Percentiles rank a stretch among this genome's conserved stretches.
These are phyloP conservation scores for Rosa persica DNA, from an alignment of 306 rosid species.

Conservation along the genomic window DNA sequence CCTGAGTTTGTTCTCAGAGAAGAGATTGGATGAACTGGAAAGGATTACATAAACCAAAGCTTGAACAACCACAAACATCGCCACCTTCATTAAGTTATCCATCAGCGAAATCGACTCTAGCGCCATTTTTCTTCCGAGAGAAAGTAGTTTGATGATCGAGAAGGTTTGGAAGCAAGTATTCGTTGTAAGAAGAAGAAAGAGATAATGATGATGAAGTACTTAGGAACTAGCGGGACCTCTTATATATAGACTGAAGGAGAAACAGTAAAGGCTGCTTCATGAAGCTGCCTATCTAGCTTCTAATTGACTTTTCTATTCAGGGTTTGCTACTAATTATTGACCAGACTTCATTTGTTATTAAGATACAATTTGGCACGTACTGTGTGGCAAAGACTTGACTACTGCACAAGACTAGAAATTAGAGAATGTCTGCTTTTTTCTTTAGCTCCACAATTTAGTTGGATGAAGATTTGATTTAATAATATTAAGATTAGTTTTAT, in stretches of 20 bases:
- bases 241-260: background rate
- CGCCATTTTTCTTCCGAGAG: background rate
- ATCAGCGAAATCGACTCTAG: background rate
- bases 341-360: background rate
- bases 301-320: background rate
- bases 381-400: background rate
- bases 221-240: background rate
- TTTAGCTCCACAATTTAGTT: background rate
- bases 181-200: background rate
- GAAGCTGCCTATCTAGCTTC: background rate
- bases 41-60: slow-evolving; percentile 28
- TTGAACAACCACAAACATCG: slow-evolving; percentile 25
- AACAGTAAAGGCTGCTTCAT: background rate
- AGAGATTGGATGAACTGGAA: slow-evolving; percentile 30
- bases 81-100: slow-evolving; percentile 20
- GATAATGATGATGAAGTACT: background rate
- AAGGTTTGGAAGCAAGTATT: background rate
- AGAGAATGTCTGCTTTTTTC: background rate
- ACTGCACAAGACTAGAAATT: background rate
- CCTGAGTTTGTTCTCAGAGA: slow-evolving; percentile 24
- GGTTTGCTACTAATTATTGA: background rate
- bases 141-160: background rate
- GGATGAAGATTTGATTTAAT: background rate
- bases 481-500: background rate
- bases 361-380: background rate